A percentile compares a stretch with the other conserved stretches of the same genome.
These are phyloP conservation scores for Calonectria montana DNA, from an alignment of 2,329 filamentous ascomycete genomes.

Conservation along the genomic window DNA sequence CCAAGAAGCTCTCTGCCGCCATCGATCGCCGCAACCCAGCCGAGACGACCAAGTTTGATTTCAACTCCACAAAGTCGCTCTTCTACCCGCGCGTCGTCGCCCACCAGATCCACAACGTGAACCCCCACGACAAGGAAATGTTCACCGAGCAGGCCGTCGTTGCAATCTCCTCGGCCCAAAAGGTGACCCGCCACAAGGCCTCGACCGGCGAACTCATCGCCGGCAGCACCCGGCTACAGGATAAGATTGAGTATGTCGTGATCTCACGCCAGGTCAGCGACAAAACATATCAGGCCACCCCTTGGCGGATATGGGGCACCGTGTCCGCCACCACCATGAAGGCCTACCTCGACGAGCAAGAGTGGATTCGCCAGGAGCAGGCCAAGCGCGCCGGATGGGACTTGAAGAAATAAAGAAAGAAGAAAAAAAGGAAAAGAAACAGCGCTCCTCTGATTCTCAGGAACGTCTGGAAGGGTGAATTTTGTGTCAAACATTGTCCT, in stretches of 20 bases:
- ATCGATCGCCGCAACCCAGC: slow-evolving; percentile 62
- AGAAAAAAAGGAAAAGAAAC: background rate
- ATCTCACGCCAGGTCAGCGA: slow-evolving; percentile 62
- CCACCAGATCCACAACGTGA: slow-evolving; percentile 63
- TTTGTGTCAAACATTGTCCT: background rate
- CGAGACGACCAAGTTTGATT: slow-evolving; percentile 63
- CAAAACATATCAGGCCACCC: slow-evolving; percentile 57
- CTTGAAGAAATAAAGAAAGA: slow-evolving; percentile 31
- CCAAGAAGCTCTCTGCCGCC: slow-evolving; percentile 61
- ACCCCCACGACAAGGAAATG: slow-evolving; percentile 52
- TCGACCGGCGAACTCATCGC: slow-evolving; percentile 53
- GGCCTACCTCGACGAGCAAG: slow-evolving; percentile 50
- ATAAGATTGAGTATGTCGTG: slow-evolving; percentile 74
- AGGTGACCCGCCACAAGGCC: slow-evolving; percentile 56
- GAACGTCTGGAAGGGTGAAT: background rate
- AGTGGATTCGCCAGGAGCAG: slow-evolving; percentile 48
- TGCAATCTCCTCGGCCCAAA: slow-evolving; percentile 67
- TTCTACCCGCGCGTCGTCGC: slow-evolving; percentile 64
- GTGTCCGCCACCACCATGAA: slow-evolving; percentile 64
- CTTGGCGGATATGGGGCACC: slow-evolving; percentile 76
- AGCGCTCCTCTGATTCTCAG: background rate
- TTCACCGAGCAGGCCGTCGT: slow-evolving; percentile 68
- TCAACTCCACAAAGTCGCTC: slow-evolving; percentile 58
- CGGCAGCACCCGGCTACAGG: slow-evolving; percentile 61
- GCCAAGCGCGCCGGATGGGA: slow-evolving; percentile 49